Base-by-base conservation (phyloP, 2,329 filamentous ascomycete genomes). In the Fusarium sp. region DNA sequence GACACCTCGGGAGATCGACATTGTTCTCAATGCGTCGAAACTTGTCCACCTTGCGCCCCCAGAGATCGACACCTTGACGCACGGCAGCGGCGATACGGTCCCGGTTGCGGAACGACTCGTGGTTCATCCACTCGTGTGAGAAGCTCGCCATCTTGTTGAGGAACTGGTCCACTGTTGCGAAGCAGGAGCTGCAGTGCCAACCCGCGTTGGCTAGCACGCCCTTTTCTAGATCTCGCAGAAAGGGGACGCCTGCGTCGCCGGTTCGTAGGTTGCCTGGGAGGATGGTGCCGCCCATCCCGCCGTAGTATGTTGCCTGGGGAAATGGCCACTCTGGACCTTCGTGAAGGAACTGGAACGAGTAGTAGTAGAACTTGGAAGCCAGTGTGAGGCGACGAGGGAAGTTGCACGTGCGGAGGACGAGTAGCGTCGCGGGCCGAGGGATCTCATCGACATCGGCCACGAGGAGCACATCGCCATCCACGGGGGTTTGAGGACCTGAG, bases 101-200 rank as follows among this genome's bases (percentile, higher is more conserved):
- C 50, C 79, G 81, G 67, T 90, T 83, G 58, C 85, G 84, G 71
- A 85, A 90, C 67, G 82, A 77, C 11, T 85, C 82, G 20, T 83
- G 83, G 72, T 91, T 90, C 82, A 87, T 86, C 80, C 83, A 86
- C 10, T 80, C 80, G 76, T 91, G 89, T 20, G 88, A 89, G 79
- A 90, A 91, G 66, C 85, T 87, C 11, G 84, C 82, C 82, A 91
- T 85, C 80, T 91, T 91, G 72, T 84, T 86, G 54, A 88, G 81
- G 74, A 91, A 83, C 78, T 90, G 87, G 5, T 83, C 83, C 18
- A 92, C 80, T 0, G 88, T 91, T 20, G 84, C 81, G 78, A 91
- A 91, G 81, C 90, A 92, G 65, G 84, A 88, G 60, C 88, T 90
- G 83, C 90, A 92, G 79, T 92, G 90, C 90, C 90, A 92, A 0